These are phyloP conservation scores for Marasmius fiardii DNA, from an alignment of 1,284 basidiomycete species.

Conservation along the genomic window DNA sequence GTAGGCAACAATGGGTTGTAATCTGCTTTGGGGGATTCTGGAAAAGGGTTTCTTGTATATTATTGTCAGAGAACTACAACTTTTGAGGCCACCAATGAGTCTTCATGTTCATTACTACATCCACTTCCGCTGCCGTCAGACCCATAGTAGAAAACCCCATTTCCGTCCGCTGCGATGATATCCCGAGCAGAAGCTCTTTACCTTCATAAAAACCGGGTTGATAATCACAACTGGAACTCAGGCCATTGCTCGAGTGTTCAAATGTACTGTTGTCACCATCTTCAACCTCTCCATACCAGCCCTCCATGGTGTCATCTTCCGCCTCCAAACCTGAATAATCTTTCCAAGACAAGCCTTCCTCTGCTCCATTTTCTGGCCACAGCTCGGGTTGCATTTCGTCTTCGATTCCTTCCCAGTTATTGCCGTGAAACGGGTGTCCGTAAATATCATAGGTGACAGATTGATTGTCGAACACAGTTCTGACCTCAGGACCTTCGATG, in stretches of 20 bases:
- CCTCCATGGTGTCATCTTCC: neutral
- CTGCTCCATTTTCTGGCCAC: too few species aligned
- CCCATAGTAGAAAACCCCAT: slow-evolving; percentile 1
- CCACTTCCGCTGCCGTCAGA: slow-evolving; percentile 39
- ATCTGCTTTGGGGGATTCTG: slow-evolving; percentile 1
- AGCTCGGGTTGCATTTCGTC: too few species aligned
- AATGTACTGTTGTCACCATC: slow-evolving; percentile 10
- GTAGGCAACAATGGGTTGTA: slow-evolving; percentile 8
- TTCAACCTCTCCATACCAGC: neutral
- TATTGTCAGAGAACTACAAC: slow-evolving; percentile 27
- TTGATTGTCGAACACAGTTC: too few species aligned
- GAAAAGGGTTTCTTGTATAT: slow-evolving; percentile 1
- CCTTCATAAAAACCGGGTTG: slow-evolving; percentile 38
- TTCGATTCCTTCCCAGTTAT: too few species aligned
- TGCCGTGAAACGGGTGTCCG: too few species aligned
- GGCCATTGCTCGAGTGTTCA: slow-evolving; percentile 6
- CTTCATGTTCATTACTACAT: slow-evolving; percentile 51
- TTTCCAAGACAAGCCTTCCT: neutral
- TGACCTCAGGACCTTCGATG: too few species aligned
- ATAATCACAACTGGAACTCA: slow-evolving; percentile 4
- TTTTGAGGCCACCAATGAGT: slow-evolving; percentile 63
- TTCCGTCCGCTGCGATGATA: neutral
- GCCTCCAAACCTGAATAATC: neutral
- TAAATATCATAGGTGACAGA: too few species aligned
- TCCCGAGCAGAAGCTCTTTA: slow-evolving; percentile 36